Evolutionary conservation across 2,329 filamentous ascomycete genomes (phyloP), one percentile per base, ranked within the genome.

Genomic region (Hypoxylon sp.): DNA sequence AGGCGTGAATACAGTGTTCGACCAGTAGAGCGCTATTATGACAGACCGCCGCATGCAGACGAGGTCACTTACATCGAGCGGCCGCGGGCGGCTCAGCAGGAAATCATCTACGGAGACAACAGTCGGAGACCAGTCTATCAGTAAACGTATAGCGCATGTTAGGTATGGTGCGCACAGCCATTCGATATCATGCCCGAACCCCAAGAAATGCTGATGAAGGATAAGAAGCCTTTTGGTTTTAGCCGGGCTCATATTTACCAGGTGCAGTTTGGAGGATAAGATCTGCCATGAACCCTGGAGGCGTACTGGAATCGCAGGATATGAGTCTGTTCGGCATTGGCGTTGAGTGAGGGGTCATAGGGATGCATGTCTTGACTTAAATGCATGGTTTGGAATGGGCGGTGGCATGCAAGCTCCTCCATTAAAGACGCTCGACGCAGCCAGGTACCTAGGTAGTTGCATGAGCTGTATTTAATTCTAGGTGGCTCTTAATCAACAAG

Each of bases 51-150:
- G 4, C 73, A 72, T 36, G 44, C 60, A 14, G 78, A 77, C 18
- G 79, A 80, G 36, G 74, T 82, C 42, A 74, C 80, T 2, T 85
- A 81, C 55, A 76, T 83, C 55, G 82, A 84, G 65, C 77, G 77
- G 46, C 80, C 82, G 14, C 76, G 78, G 53, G 77, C 76, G 49
- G 73, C 77, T 24, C 75, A 78, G 12, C 80, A 80, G 46, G 82
- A 83, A 33, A 77, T 83, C 24, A 76, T 82, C 18, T 85, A 85
- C 66, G 71, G 79, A n/a, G 80, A 83, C 40, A 78, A 80, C 65
- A 67, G 70, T 61, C 68, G 67, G 44, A 72, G 74, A 53, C 74
- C 71, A 64, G 62, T 76, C 32, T 76, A 75, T 59, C 72, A 74
- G 61, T 78, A 63, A 65, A 40, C 38, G 49, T 14, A 32, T 56